Conservation (phyloP, 176 grass and related monocot species). For the Carex cristatella region DNA sequence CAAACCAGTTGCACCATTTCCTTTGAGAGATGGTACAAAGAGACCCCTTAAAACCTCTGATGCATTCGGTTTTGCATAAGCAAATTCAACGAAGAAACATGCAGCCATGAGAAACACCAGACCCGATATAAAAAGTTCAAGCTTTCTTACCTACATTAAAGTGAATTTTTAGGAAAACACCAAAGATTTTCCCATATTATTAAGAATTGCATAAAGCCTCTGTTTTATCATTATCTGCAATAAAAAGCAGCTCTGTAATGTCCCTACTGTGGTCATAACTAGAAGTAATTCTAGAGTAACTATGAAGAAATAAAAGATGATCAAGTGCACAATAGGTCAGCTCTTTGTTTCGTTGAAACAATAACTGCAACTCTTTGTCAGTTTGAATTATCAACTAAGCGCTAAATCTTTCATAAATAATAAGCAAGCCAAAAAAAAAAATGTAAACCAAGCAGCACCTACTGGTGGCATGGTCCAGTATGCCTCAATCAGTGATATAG, state of each 20-base stretch:
- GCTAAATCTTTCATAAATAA: not conserved
- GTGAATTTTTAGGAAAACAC: not conserved
- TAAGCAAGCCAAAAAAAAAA: not conserved
- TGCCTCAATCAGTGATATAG: not conserved
- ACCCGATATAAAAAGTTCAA: slow-evolving; percentile 86
- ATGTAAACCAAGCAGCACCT: not conserved
- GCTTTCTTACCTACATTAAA: slow-evolving; percentile 71
- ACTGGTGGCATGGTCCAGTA: not conserved
- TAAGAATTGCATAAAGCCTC: not conserved
- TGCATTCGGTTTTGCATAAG: slow-evolving; percentile 70
- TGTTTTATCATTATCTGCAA: not conserved
- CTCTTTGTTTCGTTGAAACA: not conserved
- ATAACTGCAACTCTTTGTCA: not conserved
- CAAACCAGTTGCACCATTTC: slow-evolving; percentile 86
- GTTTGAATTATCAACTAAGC: not conserved
- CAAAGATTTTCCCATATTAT: not conserved
- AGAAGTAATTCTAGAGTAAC: not conserved
- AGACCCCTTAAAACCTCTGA: slow-evolving; percentile 89
- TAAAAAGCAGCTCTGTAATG: not conserved
- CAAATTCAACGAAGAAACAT: slow-evolving; percentile 89
- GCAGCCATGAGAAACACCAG: slow-evolving; percentile 78
- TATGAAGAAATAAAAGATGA: not conserved
- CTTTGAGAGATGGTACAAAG: slow-evolving; percentile 95
- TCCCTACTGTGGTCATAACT: not conserved
- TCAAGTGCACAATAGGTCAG: not conserved